Conservation (phyloP, 1,284 basidiomycete species). For the Irpex sp. region DNA sequence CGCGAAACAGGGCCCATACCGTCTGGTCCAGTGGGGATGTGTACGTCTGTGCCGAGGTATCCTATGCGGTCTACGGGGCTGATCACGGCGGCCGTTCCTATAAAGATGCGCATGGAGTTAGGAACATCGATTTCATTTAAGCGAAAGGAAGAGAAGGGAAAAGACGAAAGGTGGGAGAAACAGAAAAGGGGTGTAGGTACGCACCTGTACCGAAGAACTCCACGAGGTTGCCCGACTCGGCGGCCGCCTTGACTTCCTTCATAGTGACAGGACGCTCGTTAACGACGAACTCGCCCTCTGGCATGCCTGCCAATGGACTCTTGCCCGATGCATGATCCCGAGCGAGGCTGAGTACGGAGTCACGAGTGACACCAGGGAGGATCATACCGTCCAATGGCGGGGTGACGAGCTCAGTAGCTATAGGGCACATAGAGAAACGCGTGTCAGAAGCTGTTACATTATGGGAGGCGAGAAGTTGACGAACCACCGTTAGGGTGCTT, state of each 20-base stretch:
- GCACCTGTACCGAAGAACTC: slow-evolving; percentile 92
- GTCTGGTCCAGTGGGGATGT: slow-evolving; percentile 81
- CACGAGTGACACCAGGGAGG: slow-evolving; percentile 80
- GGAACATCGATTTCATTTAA: too few relatives aligned
- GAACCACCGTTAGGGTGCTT: slow-evolving; percentile 69
- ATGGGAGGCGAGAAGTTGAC: slow-evolving; percentile 19
- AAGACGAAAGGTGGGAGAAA: slow-evolving; percentile 3
- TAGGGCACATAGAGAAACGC: not conserved
- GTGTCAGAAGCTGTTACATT: not conserved
- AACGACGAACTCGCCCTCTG: slow-evolving; percentile 63
- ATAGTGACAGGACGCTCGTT: slow-evolving; percentile 88
- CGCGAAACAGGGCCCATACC: slow-evolving; percentile 88
- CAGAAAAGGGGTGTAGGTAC: slow-evolving; percentile 8
- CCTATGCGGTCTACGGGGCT: slow-evolving; percentile 84
- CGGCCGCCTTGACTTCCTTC: slow-evolving; percentile 80
- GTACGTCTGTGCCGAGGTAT: slow-evolving; percentile 82
- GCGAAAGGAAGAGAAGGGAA: not conserved
- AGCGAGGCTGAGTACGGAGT: slow-evolving; percentile 84
- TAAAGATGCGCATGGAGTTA: slow-evolving; percentile 24
- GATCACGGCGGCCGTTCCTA: slow-evolving; percentile 82
- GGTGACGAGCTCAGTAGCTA: slow-evolving; percentile 79
- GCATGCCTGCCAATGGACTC: slow-evolving; percentile 54
- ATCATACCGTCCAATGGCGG: slow-evolving; percentile 89
- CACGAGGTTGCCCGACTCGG: slow-evolving; percentile 66
- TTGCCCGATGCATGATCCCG: slow-evolving; percentile 69